These are phyloP conservation scores for Furcasterigmium sp. DNA, from an alignment of 2,329 filamentous ascomycete species.

Conservation along the genomic window DNA sequence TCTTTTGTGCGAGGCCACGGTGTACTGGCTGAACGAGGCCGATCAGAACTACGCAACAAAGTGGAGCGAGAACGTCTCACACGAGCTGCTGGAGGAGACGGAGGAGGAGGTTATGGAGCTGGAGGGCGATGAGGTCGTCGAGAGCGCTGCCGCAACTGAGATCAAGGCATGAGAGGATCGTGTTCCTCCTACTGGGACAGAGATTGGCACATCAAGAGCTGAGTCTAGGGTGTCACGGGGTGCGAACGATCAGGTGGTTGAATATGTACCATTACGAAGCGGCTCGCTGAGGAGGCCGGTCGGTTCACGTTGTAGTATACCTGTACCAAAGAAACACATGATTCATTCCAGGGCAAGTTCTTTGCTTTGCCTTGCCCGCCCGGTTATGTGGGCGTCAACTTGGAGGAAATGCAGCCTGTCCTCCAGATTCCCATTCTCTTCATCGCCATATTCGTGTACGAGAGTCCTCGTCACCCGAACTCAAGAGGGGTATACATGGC, in stretches of 20 bases:
- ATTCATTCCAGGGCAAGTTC: not conserved
- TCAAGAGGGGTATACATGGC: no score
- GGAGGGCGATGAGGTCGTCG: not conserved
- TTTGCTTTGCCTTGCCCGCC: not conserved
- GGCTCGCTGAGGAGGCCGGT: not conserved
- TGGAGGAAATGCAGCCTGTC: no score
- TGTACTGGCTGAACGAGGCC: constrained; percentile 46
- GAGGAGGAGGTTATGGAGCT: not conserved
- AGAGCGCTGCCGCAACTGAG: not conserved
- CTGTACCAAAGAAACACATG: constrained; percentile 1
- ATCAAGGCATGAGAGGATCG: not conserved
- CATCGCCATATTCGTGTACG: no score
- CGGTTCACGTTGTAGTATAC: not conserved
- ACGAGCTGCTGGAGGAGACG: constrained; percentile 28
- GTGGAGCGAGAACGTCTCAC: constrained; percentile 51
- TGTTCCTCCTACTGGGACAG: no score
- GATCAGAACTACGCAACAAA: constrained; percentile 40
- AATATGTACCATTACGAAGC: not conserved
- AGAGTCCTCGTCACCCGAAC: no score
- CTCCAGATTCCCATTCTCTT: no score
- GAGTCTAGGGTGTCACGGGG: not conserved
- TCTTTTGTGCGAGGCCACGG: constrained; percentile 33
- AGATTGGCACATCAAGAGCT: no score
- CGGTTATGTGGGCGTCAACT: no score
- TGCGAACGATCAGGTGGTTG: not conserved